A percentile compares a stretch with the other conserved stretches of the same genome.
Conservation (phyloP, 192 early-diverging fungal species). For the Coemansia sp. region DNA sequence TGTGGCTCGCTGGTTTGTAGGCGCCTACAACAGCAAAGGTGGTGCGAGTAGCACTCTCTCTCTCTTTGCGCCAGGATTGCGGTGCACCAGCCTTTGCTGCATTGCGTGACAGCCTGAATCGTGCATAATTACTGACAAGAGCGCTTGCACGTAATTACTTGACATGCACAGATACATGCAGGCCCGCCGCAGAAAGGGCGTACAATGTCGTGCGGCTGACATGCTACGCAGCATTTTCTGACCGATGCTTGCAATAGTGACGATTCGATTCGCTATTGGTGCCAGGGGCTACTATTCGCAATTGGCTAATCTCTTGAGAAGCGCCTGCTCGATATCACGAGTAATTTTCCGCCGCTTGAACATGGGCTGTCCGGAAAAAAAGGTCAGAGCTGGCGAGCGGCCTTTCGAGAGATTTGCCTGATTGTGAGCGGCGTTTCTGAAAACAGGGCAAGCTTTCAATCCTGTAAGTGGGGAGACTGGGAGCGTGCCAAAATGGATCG, state of each 20-base stretch:
- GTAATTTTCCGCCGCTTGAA: neutral
- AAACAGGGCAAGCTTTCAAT: neutral
- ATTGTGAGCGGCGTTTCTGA: slow-evolving; percentile 2
- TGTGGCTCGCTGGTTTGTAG: neutral
- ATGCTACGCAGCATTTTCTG: neutral
- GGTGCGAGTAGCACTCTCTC: neutral
- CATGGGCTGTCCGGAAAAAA: neutral
- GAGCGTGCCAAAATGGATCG: neutral
- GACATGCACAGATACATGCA: neutral
- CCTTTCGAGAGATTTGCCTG: neutral
- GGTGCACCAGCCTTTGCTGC: neutral
- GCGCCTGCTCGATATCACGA: neutral
- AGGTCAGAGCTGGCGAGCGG: neutral
- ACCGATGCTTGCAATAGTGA: neutral
- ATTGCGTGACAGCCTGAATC: neutral
- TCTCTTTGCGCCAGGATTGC: neutral
- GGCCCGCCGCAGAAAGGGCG: neutral
- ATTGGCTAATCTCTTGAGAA: neutral
- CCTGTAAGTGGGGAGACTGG: neutral
- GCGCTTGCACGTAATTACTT: slow-evolving; percentile 2
- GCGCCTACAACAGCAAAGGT: neutral
- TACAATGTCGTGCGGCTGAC: neutral
- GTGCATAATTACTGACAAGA: neutral
- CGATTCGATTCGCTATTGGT: neutral
- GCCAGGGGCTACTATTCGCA: neutral